phyloP scores from a whole-genome alignment of 2,329 filamentous ascomycete genomes.

The Cucurbitaria berberidis region DNA sequence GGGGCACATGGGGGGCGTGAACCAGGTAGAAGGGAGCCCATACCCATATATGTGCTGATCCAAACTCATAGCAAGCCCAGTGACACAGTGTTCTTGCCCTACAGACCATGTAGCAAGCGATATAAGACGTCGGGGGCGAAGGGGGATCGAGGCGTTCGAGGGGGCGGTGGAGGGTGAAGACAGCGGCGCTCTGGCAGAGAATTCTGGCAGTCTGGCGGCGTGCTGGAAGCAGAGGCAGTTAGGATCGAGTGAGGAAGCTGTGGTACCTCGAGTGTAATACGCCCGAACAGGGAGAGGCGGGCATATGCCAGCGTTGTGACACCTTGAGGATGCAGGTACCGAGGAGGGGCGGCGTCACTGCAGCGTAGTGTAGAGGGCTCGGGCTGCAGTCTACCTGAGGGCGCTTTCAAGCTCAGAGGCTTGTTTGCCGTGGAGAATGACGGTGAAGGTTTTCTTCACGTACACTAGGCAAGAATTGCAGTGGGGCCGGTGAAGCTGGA shows the following conservation, averaged over 20 bases:
- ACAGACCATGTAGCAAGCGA: slow-evolving; percentile 40
- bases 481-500: slow-evolving; percentile 42
- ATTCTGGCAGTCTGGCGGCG: slow-evolving; percentile 21
- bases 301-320: slow-evolving; percentile 37
- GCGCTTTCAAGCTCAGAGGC: slow-evolving; percentile 24
- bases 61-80: slow-evolving; percentile 49
- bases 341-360: slow-evolving; percentile 32
- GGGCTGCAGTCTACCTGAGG: slow-evolving; percentile 24
- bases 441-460: slow-evolving; percentile 33
- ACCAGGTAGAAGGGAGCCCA: slow-evolving; percentile 30
- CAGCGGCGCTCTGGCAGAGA: slow-evolving; percentile 29
- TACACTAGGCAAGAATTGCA: slow-evolving; percentile 29
- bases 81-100: slow-evolving; percentile 33
- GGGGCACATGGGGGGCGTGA: slow-evolving; percentile 20
- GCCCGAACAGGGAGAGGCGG: slow-evolving; percentile 30
- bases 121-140: slow-evolving; percentile 25
- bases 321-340: slow-evolving; percentile 43
- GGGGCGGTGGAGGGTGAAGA: slow-evolving; percentile 22
- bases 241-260: slow-evolving; percentile 34
- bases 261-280: slow-evolving; percentile 34
- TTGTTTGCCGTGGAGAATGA: slow-evolving; percentile 28
- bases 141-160: slow-evolving; percentile 21
- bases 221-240: slow-evolving; percentile 29
- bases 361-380: slow-evolving; percentile 26
- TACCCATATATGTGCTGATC: slow-evolving; percentile 52